Evolutionary conservation across 2,329 filamentous ascomycete genomes (phyloP).

Genomic region (Trichoderma sp.): DNA sequence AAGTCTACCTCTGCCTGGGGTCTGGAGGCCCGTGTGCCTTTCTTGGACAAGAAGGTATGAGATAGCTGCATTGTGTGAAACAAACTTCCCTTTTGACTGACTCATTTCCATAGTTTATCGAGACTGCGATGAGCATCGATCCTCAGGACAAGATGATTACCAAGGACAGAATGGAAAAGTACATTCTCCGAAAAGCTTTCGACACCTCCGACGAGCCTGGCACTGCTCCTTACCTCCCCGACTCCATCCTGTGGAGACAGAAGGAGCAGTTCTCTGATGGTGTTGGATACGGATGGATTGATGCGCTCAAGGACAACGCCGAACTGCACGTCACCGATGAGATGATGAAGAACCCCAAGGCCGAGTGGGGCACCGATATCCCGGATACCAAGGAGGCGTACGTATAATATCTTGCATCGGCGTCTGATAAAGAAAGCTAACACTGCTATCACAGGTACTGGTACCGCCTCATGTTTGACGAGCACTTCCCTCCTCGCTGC

Average conservation of each 20-base stretch:
- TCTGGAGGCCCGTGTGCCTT: conserved; percentile 94
- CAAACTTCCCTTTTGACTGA: not conserved
- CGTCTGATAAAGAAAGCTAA: conserved; percentile 31
- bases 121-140: conserved; percentile 90
- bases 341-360: conserved; percentile 97
- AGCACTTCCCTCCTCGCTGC: conserved; percentile 92
- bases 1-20: conserved; percentile 99
- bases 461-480: conserved; percentile 98
- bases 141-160: conserved; percentile 95
- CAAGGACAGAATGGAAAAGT: conserved; percentile 88
- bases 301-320: conserved; percentile 92
- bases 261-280: conserved; percentile 99
- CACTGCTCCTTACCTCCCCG: conserved; percentile 83
- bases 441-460: conserved; percentile 65
- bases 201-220: conserved; percentile 86
- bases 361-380: conserved; percentile 90
- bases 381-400: conserved; percentile 97
- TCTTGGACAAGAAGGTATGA: conserved; percentile 81
- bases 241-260: conserved; percentile 95
- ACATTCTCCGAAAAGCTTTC: conserved; percentile 96
- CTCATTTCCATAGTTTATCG: conserved; percentile 67
- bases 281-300: conserved; percentile 99
- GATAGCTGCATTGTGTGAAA: not conserved
- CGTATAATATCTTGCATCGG: conserved; percentile 33
- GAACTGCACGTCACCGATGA: conserved; percentile 89